phyloP scores from a whole-genome alignment of 768 basidiomycete genomes.

The Tulasnella sp. region DNA sequence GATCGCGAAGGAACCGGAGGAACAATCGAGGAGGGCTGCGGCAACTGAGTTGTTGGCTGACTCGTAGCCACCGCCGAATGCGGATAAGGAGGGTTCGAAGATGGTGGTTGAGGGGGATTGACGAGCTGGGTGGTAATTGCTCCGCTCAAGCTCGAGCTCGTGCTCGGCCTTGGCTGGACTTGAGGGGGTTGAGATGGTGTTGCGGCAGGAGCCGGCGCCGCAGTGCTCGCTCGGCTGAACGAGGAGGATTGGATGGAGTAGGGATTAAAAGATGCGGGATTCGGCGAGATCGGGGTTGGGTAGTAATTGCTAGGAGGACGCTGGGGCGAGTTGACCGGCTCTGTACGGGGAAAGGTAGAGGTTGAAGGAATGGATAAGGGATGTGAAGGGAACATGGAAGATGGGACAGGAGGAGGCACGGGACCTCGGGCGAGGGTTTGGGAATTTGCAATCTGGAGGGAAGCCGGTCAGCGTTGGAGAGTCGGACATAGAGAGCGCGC shows the following conservation, averaged over 20 bases:
- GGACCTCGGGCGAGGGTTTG: slow-evolving; percentile 13
- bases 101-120: not conserved
- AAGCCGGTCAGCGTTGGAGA: not conserved
- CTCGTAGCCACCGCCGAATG: not conserved
- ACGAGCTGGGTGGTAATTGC: not conserved
- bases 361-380: slow-evolving; percentile 7
- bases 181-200: not conserved
- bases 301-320: slow-evolving; percentile 2
- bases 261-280: not conserved
- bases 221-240: not conserved
- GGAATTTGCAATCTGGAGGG: slow-evolving; percentile 19
- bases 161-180: not conserved
- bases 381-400: slow-evolving; percentile 19
- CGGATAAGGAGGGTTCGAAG: not conserved
- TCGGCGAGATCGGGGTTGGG: slow-evolving; percentile 13
- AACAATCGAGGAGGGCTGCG: not conserved
- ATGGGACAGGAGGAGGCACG: slow-evolving; percentile 19
- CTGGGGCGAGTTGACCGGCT: not conserved
- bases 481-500: not conserved
- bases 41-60: not conserved
- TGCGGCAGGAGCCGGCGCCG: not conserved
- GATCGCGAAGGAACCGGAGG: not conserved
- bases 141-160: slow-evolving; percentile 5
- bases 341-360: not conserved
- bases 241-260: slow-evolving; percentile 5